Evolutionary conservation across 176 grass and related monocot genomes (phyloP), one percentile per base, ranked within the genome.

Genomic region (Lolium perenne): DNA sequence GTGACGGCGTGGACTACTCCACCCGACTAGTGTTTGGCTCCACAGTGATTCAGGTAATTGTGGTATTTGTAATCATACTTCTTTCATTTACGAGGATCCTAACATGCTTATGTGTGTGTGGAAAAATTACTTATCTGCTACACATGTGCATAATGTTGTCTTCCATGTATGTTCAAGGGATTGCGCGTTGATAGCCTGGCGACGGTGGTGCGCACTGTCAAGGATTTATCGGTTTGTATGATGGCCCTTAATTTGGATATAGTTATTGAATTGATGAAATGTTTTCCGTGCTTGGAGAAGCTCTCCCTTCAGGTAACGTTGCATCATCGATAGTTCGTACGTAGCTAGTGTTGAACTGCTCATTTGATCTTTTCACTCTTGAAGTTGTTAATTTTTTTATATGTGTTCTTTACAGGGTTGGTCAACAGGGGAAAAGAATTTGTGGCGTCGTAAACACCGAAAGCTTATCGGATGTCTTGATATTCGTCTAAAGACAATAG

Each of bases 221-320:
- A 75, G 48, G 53, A 18, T 50, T 53, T 75, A 75, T n/a, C n/a
- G 22, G 13, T 32, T 6, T 0, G 2, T 29, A 50, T 75, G 23
- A 0, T 2, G 22, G 0, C 3, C 0, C 46, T 75, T 75, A 17
- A 32, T 32, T 4, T 53, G 72, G 47, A 53, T 75, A 29, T 4
- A 9, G 46, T 53, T 53, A 50, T 75, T 29, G 48, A 53, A 5
- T 75, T 75, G 47, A 53, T 75, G 72, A 53, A 14, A 75, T 75
- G 22, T 5, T 75, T 75, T 32, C 72, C 72, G 0, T 53, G 47
- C 72, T 75, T 75, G 12, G 48, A 53, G 13, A 75, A 75, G 22
- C 18, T 75, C 8, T 53, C 51, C 14, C 0, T 75, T 26, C 7
- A 17, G 47, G 72, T 75, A 16, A 29, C 7, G 0, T 0, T 53